Evolutionary conservation across 139 green algal species (phyloP), one percentile per base, ranked within the genome.

Genomic region (Closterium sp.): DNA sequence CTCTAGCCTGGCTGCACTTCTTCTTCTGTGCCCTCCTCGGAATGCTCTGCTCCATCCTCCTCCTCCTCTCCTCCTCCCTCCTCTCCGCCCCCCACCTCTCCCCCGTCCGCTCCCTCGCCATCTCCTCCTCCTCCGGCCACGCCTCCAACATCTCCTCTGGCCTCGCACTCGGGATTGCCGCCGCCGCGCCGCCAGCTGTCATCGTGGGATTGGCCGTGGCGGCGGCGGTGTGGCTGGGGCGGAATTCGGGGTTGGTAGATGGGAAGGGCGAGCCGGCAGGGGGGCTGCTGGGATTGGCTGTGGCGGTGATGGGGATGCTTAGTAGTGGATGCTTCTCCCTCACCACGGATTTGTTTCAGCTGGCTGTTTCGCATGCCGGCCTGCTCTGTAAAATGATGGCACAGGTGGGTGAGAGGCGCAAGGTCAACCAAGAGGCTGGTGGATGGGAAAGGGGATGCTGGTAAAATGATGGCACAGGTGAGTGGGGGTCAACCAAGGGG

Each of bases 301-400:
- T 96, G 9, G 94, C 94, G 28, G 95, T 93, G 19, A 96, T 96
- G 93, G 96, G 96, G 13, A 97, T 97, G 96, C 92, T 97, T 0
- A 94, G 85, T 89, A 97, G 96, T 0, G 93, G 94, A 13, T 96
- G 91, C n/a, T 96, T 96, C 87, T 91, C 95, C 29, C 92, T 97
- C 17, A 95, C 96, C 34, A 97, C 96, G 90, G 96, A 97, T 70
- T 93, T 96, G 10, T 97, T 96, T 87, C 96, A 79, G 19, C 62
- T 79, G 17, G 62, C 62, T 24, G 62, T 79, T 5, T 22, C 17
- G 17, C 62, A 79, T 79, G 62, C 62, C 4, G 62, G 62, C 17
- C 4, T 79, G 17, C 62, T 79, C 0, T 79, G 62, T 79, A 79
- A 79, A 79, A 24, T 79, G 17, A 79, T 79, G 62, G 62, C 62